Conservation (phyloP, 2,329 filamentous ascomycete genomes). For the Metarhizium sp. region DNA sequence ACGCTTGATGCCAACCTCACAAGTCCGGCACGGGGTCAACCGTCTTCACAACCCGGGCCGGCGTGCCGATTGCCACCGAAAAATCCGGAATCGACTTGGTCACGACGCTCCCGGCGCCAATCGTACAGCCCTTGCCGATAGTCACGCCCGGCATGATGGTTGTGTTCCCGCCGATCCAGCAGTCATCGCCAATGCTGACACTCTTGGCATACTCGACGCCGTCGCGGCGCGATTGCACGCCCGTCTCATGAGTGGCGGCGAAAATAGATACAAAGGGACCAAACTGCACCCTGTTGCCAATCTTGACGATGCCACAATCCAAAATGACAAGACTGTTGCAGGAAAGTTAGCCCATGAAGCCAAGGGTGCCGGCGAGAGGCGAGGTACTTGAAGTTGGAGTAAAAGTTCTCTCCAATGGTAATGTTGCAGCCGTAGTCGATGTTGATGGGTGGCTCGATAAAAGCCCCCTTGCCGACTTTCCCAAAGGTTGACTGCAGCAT, state of each 20-base stretch:
- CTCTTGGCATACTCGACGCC: constrained; percentile 36
- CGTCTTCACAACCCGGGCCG: constrained; percentile 39
- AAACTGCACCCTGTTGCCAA: constrained; percentile 62
- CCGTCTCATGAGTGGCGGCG: constrained; percentile 62
- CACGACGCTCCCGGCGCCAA: constrained; percentile 41
- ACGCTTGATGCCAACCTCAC: neutral
- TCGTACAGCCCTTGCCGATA: constrained; percentile 41
- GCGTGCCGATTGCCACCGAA: constrained; percentile 37
- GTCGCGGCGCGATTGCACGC: constrained; percentile 39
- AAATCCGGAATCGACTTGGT: constrained; percentile 39
- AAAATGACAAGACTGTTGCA: constrained; percentile 47
- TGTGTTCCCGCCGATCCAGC: constrained; percentile 43
- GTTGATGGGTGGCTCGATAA: constrained; percentile 52
- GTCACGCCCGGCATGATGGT: constrained; percentile 42
- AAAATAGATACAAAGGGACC: constrained; percentile 65
- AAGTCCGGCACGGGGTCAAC: constrained; percentile 27
- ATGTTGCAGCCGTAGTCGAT: constrained; percentile 61
- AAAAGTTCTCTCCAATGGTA: constrained; percentile 51
- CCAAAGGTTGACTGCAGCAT: constrained; percentile 42
- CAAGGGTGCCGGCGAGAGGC: neutral
- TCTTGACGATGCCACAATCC: constrained; percentile 61
- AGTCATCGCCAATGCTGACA: constrained; percentile 42
- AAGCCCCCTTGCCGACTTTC: constrained; percentile 38
- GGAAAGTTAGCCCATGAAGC: neutral
- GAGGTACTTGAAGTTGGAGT: constrained; percentile 39